Percentiles rank a stretch among this genome's conserved stretches.
Evolutionary conservation across 2,329 filamentous ascomycete genomes (phyloP).

Genomic region (Aspergillus carbonarius): DNA sequence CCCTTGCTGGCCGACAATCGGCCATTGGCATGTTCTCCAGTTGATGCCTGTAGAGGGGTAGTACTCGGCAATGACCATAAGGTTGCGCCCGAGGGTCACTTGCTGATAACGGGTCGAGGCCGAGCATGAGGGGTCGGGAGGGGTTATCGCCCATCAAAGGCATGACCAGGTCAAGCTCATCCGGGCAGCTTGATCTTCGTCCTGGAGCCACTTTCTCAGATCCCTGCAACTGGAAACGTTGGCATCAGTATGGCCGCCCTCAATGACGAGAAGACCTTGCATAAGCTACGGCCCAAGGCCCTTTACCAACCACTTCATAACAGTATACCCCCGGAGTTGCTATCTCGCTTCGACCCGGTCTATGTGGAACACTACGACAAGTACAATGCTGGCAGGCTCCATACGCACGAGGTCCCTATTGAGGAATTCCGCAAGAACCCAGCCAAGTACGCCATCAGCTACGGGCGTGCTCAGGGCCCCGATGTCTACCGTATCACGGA

Average conservation of each 20-base stretch:
- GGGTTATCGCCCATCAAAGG: background rate
- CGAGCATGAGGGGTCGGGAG: constrained; percentile 3
- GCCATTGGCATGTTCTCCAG: background rate
- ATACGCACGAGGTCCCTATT: constrained; percentile 45
- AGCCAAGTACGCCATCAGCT: constrained; percentile 37
- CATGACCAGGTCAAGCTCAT: background rate
- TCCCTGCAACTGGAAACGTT: background rate
- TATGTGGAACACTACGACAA: constrained; percentile 46
- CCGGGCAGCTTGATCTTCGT: background rate
- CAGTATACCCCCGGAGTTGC: constrained; percentile 40
- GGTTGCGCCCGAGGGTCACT: background rate
- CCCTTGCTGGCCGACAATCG: background rate
- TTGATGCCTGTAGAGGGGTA: background rate
- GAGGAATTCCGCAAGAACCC: constrained; percentile 42
- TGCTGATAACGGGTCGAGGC: background rate
- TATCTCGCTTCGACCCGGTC: constrained; percentile 40
- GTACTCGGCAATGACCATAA: background rate
- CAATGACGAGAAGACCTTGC: constrained; percentile 20
- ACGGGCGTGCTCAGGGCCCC: constrained; percentile 39
- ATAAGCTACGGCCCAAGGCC: constrained; percentile 23
- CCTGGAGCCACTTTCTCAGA: background rate
- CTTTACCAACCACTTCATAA: constrained; percentile 42
- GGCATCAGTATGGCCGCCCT: constrained; percentile 12
- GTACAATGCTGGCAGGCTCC: constrained; percentile 42
- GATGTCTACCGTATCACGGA: constrained; percentile 42